phyloP scores from a whole-genome alignment of 202 grass and related monocot genomes.

The Panicum hallii region DNA sequence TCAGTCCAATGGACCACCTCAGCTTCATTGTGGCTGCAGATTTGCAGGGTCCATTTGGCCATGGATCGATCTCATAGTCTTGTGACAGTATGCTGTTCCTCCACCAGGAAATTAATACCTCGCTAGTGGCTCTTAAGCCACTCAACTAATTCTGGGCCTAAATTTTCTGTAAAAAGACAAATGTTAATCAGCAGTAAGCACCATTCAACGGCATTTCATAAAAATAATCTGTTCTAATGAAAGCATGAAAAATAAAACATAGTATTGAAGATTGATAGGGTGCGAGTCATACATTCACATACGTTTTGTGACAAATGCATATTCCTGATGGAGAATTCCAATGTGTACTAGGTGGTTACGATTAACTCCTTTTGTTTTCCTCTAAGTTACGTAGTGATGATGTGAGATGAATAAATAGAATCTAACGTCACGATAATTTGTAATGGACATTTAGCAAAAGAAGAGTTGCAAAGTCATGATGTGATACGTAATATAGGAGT shows the following conservation, averaged over 20 bases:
- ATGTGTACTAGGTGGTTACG: too few relatives aligned
- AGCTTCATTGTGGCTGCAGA: constrained; percentile 17
- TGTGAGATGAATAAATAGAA: not conserved
- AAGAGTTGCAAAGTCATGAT: not conserved
- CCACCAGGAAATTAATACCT: constrained; percentile 12
- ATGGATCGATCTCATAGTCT: constrained; percentile 24
- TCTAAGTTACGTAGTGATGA: not conserved
- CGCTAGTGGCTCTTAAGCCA: constrained; percentile 47
- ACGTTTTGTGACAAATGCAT: not conserved
- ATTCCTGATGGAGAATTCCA: not conserved
- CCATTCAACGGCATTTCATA: constrained; percentile 15
- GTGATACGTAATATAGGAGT: constrained; percentile 38
- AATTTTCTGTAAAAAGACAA: constrained; percentile 56
- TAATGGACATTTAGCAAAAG: constrained; percentile 9
- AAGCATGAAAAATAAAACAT: constrained; percentile 33
- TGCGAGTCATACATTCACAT: not conserved
- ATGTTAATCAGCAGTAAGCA: constrained; percentile 24
- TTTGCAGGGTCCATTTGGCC: not conserved
- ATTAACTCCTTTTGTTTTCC: not conserved
- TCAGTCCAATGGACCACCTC: constrained; percentile 2
- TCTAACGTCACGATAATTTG: not conserved
- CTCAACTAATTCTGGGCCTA: constrained; percentile 48
- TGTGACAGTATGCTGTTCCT: constrained; percentile 22
- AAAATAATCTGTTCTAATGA: constrained; percentile 19
- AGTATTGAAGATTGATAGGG: not conserved